Percentiles rank a stretch among this genome's conserved stretches.
Conservation (phyloP, 2,329 filamentous ascomycete species). For the Sporothrix dimorphospora region DNA sequence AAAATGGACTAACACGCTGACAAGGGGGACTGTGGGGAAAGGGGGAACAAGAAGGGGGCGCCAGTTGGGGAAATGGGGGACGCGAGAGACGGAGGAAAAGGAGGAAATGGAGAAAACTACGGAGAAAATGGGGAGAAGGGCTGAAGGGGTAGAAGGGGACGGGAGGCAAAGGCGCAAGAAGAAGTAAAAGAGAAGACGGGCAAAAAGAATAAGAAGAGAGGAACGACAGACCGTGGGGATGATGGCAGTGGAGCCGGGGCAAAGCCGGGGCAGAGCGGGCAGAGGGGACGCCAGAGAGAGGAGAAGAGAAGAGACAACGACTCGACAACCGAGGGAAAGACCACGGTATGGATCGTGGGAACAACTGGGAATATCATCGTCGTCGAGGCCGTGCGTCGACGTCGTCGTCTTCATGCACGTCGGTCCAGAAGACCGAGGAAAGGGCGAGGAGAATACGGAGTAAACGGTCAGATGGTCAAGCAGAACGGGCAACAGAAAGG, state of each 20-base stretch:
- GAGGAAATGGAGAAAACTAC: background rate
- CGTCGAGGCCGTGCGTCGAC: background rate
- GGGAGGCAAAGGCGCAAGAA: background rate
- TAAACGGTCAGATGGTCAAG: background rate
- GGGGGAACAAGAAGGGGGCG: background rate
- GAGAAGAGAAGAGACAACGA: background rate
- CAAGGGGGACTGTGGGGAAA: conserved; percentile 2
- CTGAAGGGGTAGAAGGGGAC: background rate
- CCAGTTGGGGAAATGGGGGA: conserved; percentile 7
- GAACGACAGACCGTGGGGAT: background rate
- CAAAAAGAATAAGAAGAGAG: background rate
- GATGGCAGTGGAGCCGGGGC: background rate
- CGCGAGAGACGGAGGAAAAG: background rate
- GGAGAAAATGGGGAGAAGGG: background rate
- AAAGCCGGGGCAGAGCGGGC: background rate
- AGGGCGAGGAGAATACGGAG: background rate
- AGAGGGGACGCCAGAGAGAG: background rate
- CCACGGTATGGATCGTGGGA: background rate
- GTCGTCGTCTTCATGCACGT: background rate
- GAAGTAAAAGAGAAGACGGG: background rate
- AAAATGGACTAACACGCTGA: background rate
- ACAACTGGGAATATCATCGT: background rate
- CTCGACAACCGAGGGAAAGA: background rate
- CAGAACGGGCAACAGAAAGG: no score
- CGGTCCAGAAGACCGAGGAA: background rate